Conservation (phyloP, 1,139 yeast genomes). For the Magnusiomyces suaveolens region DNA sequence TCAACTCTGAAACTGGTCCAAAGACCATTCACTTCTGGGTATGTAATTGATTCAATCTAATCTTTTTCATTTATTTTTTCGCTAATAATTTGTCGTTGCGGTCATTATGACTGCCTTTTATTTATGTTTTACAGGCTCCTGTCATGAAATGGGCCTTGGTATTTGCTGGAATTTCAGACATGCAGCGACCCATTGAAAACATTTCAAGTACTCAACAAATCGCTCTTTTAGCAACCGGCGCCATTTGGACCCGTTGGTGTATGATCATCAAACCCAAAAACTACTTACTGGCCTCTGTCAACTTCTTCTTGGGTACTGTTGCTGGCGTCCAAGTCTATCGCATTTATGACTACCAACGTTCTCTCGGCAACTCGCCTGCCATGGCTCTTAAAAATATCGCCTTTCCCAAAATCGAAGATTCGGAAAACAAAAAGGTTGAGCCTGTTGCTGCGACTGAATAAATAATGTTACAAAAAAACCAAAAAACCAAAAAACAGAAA, state of each 20-base stretch:
- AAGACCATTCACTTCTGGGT: slow-evolving; percentile 93
- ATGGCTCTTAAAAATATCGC: not conserved
- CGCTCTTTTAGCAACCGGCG: slow-evolving; percentile 85
- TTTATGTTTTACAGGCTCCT: slow-evolving; percentile 36
- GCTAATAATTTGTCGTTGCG: not conserved
- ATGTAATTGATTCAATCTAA: slow-evolving; percentile 8
- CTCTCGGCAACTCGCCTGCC: not conserved
- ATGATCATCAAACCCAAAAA: slow-evolving; percentile 86
- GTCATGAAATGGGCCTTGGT: slow-evolving; percentile 76
- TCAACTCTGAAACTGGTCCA: slow-evolving; percentile 89
- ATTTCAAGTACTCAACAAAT: slow-evolving; percentile 86
- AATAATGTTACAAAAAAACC: too few species aligned
- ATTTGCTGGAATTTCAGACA: slow-evolving; percentile 79
- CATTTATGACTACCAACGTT: slow-evolving; percentile 51
- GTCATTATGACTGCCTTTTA: not conserved
- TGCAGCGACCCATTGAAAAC: slow-evolving; percentile 83
- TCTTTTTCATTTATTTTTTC: not conserved
- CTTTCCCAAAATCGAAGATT: not conserved
- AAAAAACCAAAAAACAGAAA: too few species aligned
- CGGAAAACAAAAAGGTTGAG: too few species aligned
- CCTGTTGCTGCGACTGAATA: not conserved
- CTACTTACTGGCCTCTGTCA: slow-evolving; percentile 78
- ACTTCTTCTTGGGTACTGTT: slow-evolving; percentile 84
- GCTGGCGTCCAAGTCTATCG: slow-evolving; percentile 79
- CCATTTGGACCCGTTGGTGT: slow-evolving; percentile 98